A percentile compares a stretch with the other conserved stretches of the same genome.
phyloP scores from a whole-genome alignment of 1,139 yeast genomes.

The Debaryomycetaceae sp. region DNA sequence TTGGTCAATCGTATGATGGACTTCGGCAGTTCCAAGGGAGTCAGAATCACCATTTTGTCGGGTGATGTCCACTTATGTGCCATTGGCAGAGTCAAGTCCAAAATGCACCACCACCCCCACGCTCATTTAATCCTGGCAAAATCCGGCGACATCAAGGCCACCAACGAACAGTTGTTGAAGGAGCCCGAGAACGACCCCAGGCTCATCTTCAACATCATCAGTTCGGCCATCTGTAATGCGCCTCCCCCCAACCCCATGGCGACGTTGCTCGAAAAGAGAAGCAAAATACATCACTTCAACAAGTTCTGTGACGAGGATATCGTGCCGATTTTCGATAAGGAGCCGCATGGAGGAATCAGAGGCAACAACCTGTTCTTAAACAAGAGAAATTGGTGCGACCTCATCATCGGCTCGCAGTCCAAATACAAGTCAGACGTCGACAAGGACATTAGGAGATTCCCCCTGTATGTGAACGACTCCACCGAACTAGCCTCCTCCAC shows the following conservation, averaged over 20 bases:
- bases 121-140: slow-evolving; percentile 20
- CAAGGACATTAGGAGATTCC: slow-evolving; percentile 21
- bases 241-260: slow-evolving; percentile 94
- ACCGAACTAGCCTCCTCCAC: background rate
- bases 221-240: slow-evolving; percentile 86
- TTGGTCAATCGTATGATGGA: slow-evolving; percentile 55
- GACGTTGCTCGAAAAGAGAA: slow-evolving; percentile 57
- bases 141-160: slow-evolving; percentile 24
- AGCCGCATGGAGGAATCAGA: slow-evolving; percentile 57
- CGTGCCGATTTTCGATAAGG: slow-evolving; percentile 63
- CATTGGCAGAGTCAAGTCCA: slow-evolving; percentile 71
- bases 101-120: slow-evolving; percentile 44
- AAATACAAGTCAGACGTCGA: slow-evolving; percentile 18
- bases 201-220: slow-evolving; percentile 75
- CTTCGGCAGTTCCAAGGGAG: slow-evolving; percentile 60
- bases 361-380: slow-evolving; percentile 63
- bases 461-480: slow-evolving; percentile 23
- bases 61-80: slow-evolving; percentile 95
- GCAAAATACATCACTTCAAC: slow-evolving; percentile 66
- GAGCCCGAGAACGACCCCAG: slow-evolving; percentile 69
- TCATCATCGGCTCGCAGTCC: slow-evolving; percentile 37
- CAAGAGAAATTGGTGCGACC: slow-evolving; percentile 71
- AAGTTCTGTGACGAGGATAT: slow-evolving; percentile 71
- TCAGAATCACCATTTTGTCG: slow-evolving; percentile 76
- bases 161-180: slow-evolving; percentile 36